These are phyloP conservation scores for Penicillium dipodomyicola DNA, from an alignment of 495 filamentous ascomycete species.

Conservation along the genomic window DNA sequence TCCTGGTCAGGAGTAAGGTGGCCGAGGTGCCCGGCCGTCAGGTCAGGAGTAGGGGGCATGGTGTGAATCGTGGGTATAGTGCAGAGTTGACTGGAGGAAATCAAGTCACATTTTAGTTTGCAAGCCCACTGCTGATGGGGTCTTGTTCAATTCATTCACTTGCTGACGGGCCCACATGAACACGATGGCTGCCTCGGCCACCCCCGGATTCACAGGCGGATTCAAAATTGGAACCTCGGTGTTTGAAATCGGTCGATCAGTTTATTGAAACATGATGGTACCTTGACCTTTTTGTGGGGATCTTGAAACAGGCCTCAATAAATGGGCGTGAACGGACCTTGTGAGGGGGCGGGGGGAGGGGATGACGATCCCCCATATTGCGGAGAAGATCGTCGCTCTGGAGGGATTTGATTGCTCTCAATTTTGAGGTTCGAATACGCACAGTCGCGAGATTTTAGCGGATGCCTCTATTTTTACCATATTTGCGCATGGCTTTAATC, in stretches of 20 bases:
- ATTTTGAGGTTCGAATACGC: neutral
- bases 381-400: slow-evolving; percentile 7
- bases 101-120: neutral
- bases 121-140: neutral
- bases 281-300: neutral
- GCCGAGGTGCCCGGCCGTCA: slow-evolving; percentile 14
- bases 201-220: neutral
- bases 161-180: slow-evolving; percentile 3
- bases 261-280: neutral
- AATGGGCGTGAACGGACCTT: neutral
- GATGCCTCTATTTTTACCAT: neutral
- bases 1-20: slow-evolving; percentile 22
- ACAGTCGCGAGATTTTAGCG: neutral
- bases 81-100: neutral
- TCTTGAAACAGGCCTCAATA: neutral
- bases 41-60: slow-evolving; percentile 16
- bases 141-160: slow-evolving; percentile 2
- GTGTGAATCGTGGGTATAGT: neutral
- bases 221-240: slow-evolving; percentile 6
- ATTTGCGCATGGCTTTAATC: neutral
- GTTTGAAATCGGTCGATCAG: slow-evolving; percentile 2
- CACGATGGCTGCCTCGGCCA: slow-evolving; percentile 10
- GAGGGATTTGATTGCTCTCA: neutral
- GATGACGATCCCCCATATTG: slow-evolving; percentile 8
- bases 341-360: neutral